These are phyloP conservation scores for Colletotrichum musae DNA, from an alignment of 2,329 filamentous ascomycete genomes.

Conservation along the genomic window DNA sequence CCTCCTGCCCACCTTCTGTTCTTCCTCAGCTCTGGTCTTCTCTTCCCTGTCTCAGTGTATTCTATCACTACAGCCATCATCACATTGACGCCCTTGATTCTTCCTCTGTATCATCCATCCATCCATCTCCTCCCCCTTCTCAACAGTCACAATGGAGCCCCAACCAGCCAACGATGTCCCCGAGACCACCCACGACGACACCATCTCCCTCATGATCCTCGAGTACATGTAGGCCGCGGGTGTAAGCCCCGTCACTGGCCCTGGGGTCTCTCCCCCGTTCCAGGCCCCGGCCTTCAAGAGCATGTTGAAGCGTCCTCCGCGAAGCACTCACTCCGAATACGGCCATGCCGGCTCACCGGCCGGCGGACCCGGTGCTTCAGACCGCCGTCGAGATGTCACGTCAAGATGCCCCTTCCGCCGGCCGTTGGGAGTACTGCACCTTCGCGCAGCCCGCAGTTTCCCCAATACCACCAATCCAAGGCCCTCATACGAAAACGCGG, in stretches of 20 bases:
- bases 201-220: constrained; percentile 38
- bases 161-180: constrained; percentile 11
- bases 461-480: too few species aligned
- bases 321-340: background rate
- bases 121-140: background rate
- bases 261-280: background rate
- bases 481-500: too few species aligned
- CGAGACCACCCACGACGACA: constrained; percentile 36
- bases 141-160: constrained; percentile 26
- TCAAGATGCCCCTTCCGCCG: too few species aligned
- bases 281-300: background rate
- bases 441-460: too few species aligned
- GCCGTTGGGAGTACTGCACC: too few species aligned
- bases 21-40: background rate
- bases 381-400: too few species aligned
- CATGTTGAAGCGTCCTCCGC: background rate
- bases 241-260: background rate
- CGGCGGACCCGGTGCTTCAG: too few species aligned
- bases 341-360: background rate
- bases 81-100: background rate
- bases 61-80: background rate
- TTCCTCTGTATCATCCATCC: background rate
- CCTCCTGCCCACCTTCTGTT: background rate
- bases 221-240: constrained; percentile 21
- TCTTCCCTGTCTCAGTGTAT: background rate